A percentile compares a stretch with the other conserved stretches of the same genome.
Evolutionary conservation across 2,329 filamentous ascomycete genomes (phyloP).

Genomic region (Aspergillus carbonarius): DNA sequence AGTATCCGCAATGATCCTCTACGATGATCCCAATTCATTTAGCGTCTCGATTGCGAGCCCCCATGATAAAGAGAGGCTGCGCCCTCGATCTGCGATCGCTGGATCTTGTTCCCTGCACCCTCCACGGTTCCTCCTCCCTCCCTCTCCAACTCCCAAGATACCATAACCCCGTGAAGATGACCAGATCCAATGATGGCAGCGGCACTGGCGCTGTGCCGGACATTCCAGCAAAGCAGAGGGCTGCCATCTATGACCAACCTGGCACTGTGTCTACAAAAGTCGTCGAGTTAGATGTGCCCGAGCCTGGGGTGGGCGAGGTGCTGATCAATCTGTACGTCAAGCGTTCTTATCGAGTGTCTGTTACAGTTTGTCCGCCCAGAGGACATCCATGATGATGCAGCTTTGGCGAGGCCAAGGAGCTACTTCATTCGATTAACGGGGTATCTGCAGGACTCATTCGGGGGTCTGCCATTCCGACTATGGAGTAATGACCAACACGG

Average conservation of each 20-base stretch:
- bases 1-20: not conserved
- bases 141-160: not conserved
- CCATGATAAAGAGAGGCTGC: not conserved
- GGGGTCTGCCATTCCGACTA: conserved; percentile 66
- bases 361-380: too few species aligned
- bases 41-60: not conserved
- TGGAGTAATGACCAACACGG: conserved; percentile 54
- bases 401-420: too few species aligned
- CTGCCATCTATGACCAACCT: conserved; percentile 64
- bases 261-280: conserved; percentile 65
- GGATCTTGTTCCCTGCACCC: not conserved
- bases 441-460: conserved; percentile 53
- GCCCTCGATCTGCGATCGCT: not conserved
- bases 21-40: not conserved
- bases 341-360: not conserved
- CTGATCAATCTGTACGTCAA: conserved; percentile 59
- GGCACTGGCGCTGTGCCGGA: conserved; percentile 26
- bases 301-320: conserved; percentile 63
- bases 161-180: conserved; percentile 26
- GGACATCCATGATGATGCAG: not conserved
- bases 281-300: conserved; percentile 62
- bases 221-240: conserved; percentile 62
- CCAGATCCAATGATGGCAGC: conserved; percentile 1
- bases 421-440: conserved; percentile 5
- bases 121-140: not conserved